These are phyloP conservation scores for Eremothecium coryli DNA, from an alignment of 1,139 yeast species.

Conservation along the genomic window DNA sequence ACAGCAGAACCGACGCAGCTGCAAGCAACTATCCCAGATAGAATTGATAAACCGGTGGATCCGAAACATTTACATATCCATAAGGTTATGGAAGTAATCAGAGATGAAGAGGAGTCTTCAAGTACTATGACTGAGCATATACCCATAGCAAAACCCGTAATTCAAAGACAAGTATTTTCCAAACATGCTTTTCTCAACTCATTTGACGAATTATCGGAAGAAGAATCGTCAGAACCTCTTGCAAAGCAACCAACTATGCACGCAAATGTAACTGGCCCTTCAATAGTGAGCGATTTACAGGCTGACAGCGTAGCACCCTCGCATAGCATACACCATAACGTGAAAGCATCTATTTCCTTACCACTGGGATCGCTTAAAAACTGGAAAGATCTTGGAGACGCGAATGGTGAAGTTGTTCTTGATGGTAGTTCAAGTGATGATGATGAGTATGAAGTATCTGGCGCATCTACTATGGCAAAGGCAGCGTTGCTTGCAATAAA, in stretches of 20 bases:
- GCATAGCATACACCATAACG: too few species aligned
- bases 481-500: slow-evolving; percentile 32
- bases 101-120: slow-evolving; percentile 7
- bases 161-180: slow-evolving; percentile 9
- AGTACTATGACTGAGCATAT: slow-evolving; percentile 4
- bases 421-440: slow-evolving; percentile 17
- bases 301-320: too few species aligned
- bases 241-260: too few species aligned
- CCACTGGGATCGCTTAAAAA: not conserved
- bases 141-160: not conserved
- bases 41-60: not conserved
- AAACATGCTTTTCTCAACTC: slow-evolving; percentile 17
- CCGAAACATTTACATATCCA: slow-evolving; percentile 4
- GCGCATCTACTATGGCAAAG: slow-evolving; percentile 24
- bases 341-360: too few species aligned
- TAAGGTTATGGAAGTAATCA: slow-evolving; percentile 15
- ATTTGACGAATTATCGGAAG: slow-evolving; percentile 14
- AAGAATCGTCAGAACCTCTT: slow-evolving; percentile 14
- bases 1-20: not conserved
- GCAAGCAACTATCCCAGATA: not conserved
- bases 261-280: too few species aligned
- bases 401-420: slow-evolving; percentile 13
- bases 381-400: too few species aligned
- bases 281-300: too few species aligned
- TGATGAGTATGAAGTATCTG: slow-evolving; percentile 7